Conservation (phyloP, 2,329 filamentous ascomycete genomes). For the Simplicillium sp. region DNA sequence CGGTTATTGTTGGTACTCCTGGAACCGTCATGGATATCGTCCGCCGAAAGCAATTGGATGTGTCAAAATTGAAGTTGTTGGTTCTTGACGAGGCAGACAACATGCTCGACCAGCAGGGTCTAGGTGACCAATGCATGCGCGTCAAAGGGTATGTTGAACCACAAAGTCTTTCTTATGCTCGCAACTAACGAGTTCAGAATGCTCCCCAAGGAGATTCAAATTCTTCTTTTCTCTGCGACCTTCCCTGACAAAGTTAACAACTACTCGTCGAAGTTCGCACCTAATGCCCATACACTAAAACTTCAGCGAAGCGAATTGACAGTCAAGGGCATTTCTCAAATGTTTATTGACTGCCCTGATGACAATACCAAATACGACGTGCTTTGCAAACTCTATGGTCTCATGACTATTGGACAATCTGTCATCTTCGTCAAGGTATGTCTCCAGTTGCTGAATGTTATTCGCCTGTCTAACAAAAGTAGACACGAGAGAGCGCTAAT, state of each 20-base stretch:
- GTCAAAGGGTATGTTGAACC: slow-evolving; percentile 58
- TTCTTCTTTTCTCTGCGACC: slow-evolving; percentile 92
- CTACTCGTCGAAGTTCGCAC: slow-evolving; percentile 79
- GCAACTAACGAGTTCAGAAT: slow-evolving; percentile 36
- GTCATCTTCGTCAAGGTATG: slow-evolving; percentile 93
- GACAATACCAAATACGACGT: slow-evolving; percentile 80
- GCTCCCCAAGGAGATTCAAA: slow-evolving; percentile 67
- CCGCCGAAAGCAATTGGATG: slow-evolving; percentile 64
- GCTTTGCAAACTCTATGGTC: slow-evolving; percentile 84
- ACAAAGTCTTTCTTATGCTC: neutral
- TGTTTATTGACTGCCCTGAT: slow-evolving; percentile 86
- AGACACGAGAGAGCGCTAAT: slow-evolving; percentile 78
- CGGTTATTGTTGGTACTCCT: slow-evolving; percentile 85
- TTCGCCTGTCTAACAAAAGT: slow-evolving; percentile 1
- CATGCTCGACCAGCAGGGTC: slow-evolving; percentile 92
- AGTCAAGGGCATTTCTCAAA: slow-evolving; percentile 93
- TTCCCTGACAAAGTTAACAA: slow-evolving; percentile 76
- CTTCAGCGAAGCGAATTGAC: slow-evolving; percentile 86
- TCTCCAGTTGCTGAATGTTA: neutral
- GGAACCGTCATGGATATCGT: slow-evolving; percentile 88
- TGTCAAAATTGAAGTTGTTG: slow-evolving; percentile 64
- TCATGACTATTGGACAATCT: slow-evolving; percentile 94
- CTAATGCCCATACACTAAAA: slow-evolving; percentile 76
- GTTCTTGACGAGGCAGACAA: slow-evolving; percentile 97
- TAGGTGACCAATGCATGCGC: slow-evolving; percentile 89